Conservation (phyloP, 2,329 filamentous ascomycete species). For the Exserohilum turcica region DNA sequence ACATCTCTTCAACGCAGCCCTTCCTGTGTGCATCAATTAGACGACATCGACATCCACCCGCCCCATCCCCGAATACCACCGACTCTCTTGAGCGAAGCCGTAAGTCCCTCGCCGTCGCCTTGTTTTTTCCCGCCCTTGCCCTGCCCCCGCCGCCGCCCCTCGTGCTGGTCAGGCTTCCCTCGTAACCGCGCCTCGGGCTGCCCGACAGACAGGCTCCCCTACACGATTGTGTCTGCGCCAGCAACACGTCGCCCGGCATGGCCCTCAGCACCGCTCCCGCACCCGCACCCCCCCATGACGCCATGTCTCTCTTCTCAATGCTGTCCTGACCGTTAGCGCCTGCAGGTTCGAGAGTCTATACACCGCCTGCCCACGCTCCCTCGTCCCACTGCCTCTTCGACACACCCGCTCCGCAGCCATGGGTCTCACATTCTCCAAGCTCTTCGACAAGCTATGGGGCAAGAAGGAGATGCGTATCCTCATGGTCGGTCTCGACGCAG, state of each 20-base stretch:
- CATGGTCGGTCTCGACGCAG: conserved; percentile 97
- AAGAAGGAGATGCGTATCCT: conserved; percentile 98
- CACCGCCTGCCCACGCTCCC: conserved; percentile 33
- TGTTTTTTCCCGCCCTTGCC: conserved; percentile 20
- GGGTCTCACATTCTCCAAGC: conserved; percentile 92
- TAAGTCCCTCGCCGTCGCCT: conserved; percentile 38
- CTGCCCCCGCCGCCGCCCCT: conserved; percentile 20
- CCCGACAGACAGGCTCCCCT: conserved; percentile 35
- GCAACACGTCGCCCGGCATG: conserved; percentile 12
- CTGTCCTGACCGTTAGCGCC: conserved; percentile 16
- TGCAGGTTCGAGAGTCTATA: conserved; percentile 47
- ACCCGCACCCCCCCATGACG: conserved; percentile 13
- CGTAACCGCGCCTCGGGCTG: conserved; percentile 31
- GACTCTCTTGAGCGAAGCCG: conserved; percentile 44
- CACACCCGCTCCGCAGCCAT: conserved; percentile 66
- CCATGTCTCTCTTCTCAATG: conserved; percentile 21
- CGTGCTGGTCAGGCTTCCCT: conserved; percentile 19
- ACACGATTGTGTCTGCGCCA: conserved; percentile 30
- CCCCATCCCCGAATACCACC: conserved; percentile 44
- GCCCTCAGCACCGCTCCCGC: conserved; percentile 11
- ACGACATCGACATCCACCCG: conserved; percentile 44
- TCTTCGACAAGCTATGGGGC: conserved; percentile 98
- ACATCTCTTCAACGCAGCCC: conserved; percentile 47
- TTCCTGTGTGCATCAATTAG: conserved; percentile 49
- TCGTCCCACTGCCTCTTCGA: conserved; percentile 32